phyloP scores from a whole-genome alignment of 352 stramenopile genomes.

The Globisporangium alternatum region DNA sequence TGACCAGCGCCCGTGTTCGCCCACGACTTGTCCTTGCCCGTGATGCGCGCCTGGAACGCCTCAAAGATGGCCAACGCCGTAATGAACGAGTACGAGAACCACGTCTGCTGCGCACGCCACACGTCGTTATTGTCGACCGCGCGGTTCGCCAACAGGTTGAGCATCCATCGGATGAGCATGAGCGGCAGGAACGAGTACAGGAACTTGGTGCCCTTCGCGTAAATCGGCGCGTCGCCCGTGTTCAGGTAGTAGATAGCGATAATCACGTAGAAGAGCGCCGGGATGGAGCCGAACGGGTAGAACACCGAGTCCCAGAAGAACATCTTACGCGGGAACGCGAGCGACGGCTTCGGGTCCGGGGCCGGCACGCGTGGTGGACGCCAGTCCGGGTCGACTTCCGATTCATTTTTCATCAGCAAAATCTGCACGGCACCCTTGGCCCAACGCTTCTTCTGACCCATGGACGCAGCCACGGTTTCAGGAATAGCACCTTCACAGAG shows the following conservation, averaged over 20 bases:
- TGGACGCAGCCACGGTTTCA: conserved; percentile 80
- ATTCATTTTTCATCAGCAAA: conserved; percentile 88
- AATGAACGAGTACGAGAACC: conserved; percentile 90
- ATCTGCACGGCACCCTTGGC: conserved; percentile 88
- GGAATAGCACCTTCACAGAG: conserved; percentile 81
- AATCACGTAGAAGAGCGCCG: conserved; percentile 79
- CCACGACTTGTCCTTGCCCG: conserved; percentile 85
- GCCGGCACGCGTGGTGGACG: conserved; percentile 76
- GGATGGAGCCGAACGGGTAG: conserved; percentile 87
- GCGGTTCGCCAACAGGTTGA: conserved; percentile 83
- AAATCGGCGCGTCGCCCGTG: conserved; percentile 83
- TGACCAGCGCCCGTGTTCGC: conserved; percentile 87
- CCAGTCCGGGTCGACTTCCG: conserved; percentile 87
- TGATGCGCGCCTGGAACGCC: conserved; percentile 71
- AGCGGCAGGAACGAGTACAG: conserved; percentile 87
- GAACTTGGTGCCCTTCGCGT: conserved; percentile 75
- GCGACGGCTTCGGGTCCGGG: conserved; percentile 76
- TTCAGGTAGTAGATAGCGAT: conserved; percentile 87
- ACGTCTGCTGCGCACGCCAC: conserved; percentile 87
- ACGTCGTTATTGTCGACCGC: conserved; percentile 89
- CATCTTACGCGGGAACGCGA: conserved; percentile 84
- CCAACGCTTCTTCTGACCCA: conserved; percentile 88
- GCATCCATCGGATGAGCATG: conserved; percentile 75
- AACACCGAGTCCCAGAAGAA: conserved; percentile 90
- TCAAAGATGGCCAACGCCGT: conserved; percentile 85